Evolutionary conservation across 345 rosid genomes (phyloP).

Genomic region (Arabidopsis thaliana): TAIR10.1 NC_003076.8:6013001-6013500

Average conservation of each 20-base stretch:
- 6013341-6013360: constrained; percentile 39
- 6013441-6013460: constrained; percentile 84
- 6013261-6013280: constrained; percentile 73
- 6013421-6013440: constrained; percentile 89
- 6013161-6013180: constrained; percentile 55
- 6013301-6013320: neutral
- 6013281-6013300: neutral
- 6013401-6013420: constrained; percentile 71
- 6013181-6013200: constrained; percentile 64
- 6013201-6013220: constrained; percentile 93
- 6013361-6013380: constrained; percentile 94
- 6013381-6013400: constrained; percentile 85
- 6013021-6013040: constrained; percentile 93
- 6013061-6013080: constrained; percentile 36
- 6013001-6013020: constrained; percentile 95
- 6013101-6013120: neutral
- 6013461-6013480: constrained; percentile 68
- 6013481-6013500: constrained; percentile 65
- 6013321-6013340: neutral
- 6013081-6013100: neutral
- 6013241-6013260: constrained; percentile 70
- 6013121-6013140: constrained; percentile 2
- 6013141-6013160: constrained; percentile 68
- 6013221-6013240: constrained; percentile 80
- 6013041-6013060: constrained; percentile 98